Evolutionary conservation across 1,284 basidiomycete species (phyloP).

Genomic region (Tilletia indica): DNA sequence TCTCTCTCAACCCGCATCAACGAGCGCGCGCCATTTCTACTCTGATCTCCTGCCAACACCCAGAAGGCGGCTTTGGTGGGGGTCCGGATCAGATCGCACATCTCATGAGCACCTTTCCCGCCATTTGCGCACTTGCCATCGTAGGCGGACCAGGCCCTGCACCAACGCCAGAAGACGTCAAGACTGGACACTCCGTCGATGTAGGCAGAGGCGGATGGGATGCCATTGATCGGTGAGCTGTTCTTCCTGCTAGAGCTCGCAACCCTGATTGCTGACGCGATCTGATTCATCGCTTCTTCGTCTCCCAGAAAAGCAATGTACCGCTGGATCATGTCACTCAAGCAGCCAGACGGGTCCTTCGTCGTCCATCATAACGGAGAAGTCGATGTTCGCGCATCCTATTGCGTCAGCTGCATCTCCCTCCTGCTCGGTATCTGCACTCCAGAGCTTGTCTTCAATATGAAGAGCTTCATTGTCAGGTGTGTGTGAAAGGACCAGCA

Average conservation of each 20-base stretch:
- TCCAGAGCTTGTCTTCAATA: slow-evolving; percentile 70
- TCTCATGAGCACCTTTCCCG: slow-evolving; percentile 84
- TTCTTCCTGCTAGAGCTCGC: too few relatives aligned
- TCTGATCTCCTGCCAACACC: slow-evolving; percentile 51
- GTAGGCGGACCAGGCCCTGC: slow-evolving; percentile 65
- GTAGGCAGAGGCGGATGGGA: slow-evolving; percentile 54
- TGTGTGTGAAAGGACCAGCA: neutral
- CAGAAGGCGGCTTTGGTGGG: slow-evolving; percentile 79
- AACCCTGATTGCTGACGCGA: neutral
- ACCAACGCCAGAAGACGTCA: slow-evolving; percentile 36
- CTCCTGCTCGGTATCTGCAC: slow-evolving; percentile 77
- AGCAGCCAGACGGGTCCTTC: slow-evolving; percentile 91
- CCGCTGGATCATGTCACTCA: slow-evolving; percentile 85
- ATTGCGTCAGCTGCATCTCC: slow-evolving; percentile 72
- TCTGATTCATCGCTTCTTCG: neutral
- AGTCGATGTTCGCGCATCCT: slow-evolving; percentile 83
- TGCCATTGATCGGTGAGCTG: slow-evolving; percentile 51
- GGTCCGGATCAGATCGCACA: slow-evolving; percentile 86
- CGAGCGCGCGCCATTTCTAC: slow-evolving; percentile 47
- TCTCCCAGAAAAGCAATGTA: slow-evolving; percentile 65
- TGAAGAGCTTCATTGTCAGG: slow-evolving; percentile 56
- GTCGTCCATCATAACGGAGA: slow-evolving; percentile 83
- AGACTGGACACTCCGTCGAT: slow-evolving; percentile 62
- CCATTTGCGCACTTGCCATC: slow-evolving; percentile 79
- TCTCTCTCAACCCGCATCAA: slow-evolving; percentile 33